Base-by-base conservation (phyloP, 495 filamentous ascomycete species). In the Aspergillus hancockii region DNA sequence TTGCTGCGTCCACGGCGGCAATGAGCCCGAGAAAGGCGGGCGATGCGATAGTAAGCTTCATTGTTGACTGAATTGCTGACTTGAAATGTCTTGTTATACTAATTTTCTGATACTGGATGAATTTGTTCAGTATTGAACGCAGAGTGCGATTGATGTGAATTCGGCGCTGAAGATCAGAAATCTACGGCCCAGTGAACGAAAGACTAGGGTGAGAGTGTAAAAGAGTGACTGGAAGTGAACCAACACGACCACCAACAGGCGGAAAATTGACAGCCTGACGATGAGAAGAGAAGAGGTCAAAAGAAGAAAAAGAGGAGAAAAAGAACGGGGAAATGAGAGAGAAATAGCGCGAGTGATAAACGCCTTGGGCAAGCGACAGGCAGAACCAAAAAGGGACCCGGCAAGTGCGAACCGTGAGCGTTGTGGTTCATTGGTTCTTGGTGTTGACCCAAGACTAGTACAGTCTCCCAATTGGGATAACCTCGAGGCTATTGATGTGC, bases 21-120 rank as follows among this genome's bases (percentile, higher is more conserved):
- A 85, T 41, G 83, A 87, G 56, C 85, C 73, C 74, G 87, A 92
- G 3, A 81, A 92, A 69, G 36, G 68, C 68, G 38, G 65, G 64
- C 12, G 73, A 66, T 53, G 65, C 59, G 47, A 67, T 62, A 52
- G 68, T 52, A 58, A 74, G 64, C 68, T 73, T 76, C 76, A 79
- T 79, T 55, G 51, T 70, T 64, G 45, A 43, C 21, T 32, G 32
- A 21, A 47, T 49, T 61, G 52, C 49, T 34, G 10, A 30, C n/a
- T n/a, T n/a, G n/a, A n/a, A n/a, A n/a, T n/a, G n/a, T n/a, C n/a
- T n/a, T n/a, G n/a, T 30, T 31, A 16, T 10, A 40, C 16, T 18
- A 36, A 18, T 34, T 16, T 8, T 21, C 34, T 32, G 10, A 52
- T 52, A 31, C 23, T 23, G 30, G 30, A 25, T 8, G 12, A 6